A percentile compares a stretch with the other conserved stretches of the same genome.
phyloP scores from a whole-genome alignment of 2,329 filamentous ascomycete species.

The Colletotrichum paranaense region DNA sequence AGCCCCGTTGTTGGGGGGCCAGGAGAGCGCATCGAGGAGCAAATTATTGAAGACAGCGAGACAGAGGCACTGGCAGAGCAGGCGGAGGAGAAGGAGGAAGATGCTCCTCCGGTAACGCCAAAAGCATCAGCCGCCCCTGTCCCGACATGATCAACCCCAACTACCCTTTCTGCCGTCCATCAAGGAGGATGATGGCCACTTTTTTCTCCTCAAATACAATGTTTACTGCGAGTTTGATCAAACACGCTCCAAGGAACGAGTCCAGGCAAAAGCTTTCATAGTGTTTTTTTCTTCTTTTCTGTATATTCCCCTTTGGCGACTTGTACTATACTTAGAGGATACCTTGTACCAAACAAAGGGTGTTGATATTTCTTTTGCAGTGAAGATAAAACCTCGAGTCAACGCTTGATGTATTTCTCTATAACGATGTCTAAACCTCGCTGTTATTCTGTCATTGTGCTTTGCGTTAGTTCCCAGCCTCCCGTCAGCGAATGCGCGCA shows the following conservation, averaged over 20 bases:
- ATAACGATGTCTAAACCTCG: neutral
- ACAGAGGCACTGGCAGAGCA: slow-evolving; percentile 14
- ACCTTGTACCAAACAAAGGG: slow-evolving; percentile 34
- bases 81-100: neutral
- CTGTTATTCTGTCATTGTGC: neutral
- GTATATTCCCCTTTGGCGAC: slow-evolving; percentile 22
- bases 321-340: slow-evolving; percentile 35
- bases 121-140: neutral
- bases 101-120: slow-evolving; percentile 19
- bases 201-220: slow-evolving; percentile 1
- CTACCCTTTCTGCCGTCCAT: neutral
- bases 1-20: slow-evolving; percentile 59
- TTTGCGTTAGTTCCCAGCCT: neutral
- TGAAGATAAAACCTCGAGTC: neutral
- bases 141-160: neutral
- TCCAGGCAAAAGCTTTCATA: slow-evolving; percentile 22
- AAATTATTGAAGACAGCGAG: slow-evolving; percentile 47
- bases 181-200: neutral
- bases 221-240: neutral
- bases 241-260: slow-evolving; percentile 16
- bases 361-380: slow-evolving; percentile 11
- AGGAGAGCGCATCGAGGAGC: slow-evolving; percentile 58
- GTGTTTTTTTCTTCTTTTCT: slow-evolving; percentile 9
- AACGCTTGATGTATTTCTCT: neutral
- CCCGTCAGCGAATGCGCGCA: neutral